These are phyloP conservation scores for Wickerhamiella qilinensis DNA, from an alignment of 805 yeast genomes.

Conservation along the genomic window DNA sequence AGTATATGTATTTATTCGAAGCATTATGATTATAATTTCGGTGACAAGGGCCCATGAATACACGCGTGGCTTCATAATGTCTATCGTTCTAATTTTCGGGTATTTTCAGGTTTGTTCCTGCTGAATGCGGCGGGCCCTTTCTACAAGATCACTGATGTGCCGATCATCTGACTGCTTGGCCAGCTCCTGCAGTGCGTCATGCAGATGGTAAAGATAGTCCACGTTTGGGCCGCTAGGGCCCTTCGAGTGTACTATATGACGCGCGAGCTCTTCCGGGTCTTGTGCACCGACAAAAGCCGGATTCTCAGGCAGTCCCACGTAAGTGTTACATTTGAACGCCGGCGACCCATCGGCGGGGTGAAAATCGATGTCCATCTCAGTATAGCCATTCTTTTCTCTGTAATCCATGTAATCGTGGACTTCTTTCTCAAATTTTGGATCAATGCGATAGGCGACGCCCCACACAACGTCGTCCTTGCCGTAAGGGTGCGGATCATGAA, in stretches of 20 bases:
- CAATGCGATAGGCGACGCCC: constrained; percentile 77
- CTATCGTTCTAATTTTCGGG: no score
- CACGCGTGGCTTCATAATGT: no score
- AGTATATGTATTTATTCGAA: no score
- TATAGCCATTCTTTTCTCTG: constrained; percentile 82
- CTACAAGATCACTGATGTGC: constrained; percentile 27
- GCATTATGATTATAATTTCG: no score
- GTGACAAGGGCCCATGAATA: no score
- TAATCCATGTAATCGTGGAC: constrained; percentile 59
- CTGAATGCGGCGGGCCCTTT: constrained; percentile 3
- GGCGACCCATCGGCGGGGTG: constrained; percentile 24
- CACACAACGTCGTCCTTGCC: constrained; percentile 30
- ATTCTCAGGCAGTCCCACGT: constrained; percentile 71
- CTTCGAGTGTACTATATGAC: constrained; percentile 32
- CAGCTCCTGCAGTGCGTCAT: constrained; percentile 30
- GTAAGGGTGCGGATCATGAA: constrained; percentile 25
- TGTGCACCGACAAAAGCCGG: constrained; percentile 81
- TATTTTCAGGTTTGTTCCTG: neutral
- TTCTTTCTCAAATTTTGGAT: constrained; percentile 40
- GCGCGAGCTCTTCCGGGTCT: constrained; percentile 39
- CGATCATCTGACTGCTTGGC: constrained; percentile 25
- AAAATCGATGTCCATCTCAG: constrained; percentile 51
- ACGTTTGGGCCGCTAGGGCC: constrained; percentile 78
- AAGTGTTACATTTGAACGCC: constrained; percentile 42
- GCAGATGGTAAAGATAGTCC: constrained; percentile 49